Base-by-base conservation (phyloP, 1,284 basidiomycete genomes). In the Leccinum griseonigrum region DNA sequence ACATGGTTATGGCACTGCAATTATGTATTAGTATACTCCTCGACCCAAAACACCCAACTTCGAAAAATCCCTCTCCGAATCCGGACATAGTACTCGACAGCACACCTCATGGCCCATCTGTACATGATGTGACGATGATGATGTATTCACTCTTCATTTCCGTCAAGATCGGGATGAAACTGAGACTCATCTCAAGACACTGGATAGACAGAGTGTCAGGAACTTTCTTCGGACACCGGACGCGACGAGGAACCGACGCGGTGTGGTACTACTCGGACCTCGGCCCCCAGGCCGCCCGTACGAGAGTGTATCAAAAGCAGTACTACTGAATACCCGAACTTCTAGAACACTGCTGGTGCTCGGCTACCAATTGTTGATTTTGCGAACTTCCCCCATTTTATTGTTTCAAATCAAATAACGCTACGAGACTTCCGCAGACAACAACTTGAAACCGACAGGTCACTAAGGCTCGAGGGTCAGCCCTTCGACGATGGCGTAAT, bases 331-430 rank as follows among this genome's bases (percentile, higher is more conserved):
- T 60, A 55, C 68, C 54, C 56, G 80, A 78, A 57, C 75, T 92
- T 59, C 59, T 90, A 28, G 85, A 87, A 68, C 83, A 84, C 16
- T 91, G 83, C 67, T 90, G 85, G 83, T 78, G 59, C 81, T 85
- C 67, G 85, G 85, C 1, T 82, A 82, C 67, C 71, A 83, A 51
- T 92, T 90, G 90, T 83, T 90, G 65, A 75, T 80, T 64, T 91
- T 92, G 74, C 64, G 89, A 78, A 60, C 58, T 62, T 61, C 59
- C 46, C 56, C 63, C 59, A 58, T 57, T 64, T 56, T 56, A 56
- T 58, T 34, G 54, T 57, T 61, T 62, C 56, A 62, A 56, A 57
- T 66, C 59, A 61, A 48, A 58, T 59, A 63, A 65, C 18, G 32
- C 64, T 56, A 40, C 32, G 54, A 60, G 64, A 56, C 56, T 60